Base-by-base conservation (phyloP, 2,329 filamentous ascomycete genomes). In the Verticillium albo-atrum region DNA sequence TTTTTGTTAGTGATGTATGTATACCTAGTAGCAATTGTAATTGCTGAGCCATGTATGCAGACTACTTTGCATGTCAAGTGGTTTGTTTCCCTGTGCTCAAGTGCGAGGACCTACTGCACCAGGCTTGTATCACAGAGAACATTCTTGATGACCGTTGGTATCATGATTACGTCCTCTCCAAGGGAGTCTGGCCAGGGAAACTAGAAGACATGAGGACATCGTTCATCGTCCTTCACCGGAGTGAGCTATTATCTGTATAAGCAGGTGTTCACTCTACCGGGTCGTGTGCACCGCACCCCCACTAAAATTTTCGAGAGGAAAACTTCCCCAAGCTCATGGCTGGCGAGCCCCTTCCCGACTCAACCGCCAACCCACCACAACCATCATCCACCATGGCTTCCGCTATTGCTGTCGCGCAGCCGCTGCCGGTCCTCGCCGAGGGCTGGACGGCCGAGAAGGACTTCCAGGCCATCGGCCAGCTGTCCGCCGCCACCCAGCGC, bases 381-480 rank as follows among this genome's bases (percentile, higher is more conserved):
- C 20, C 42, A 50, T 50, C 42, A 50, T 50, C 42, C 54, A 47
- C 34, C 25, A 94, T 94, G 90, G 83, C 89, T 71, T 77, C 86
- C 63, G 80, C 85, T 58, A 76, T 81, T 30, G 80, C 86, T 63
- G 79, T 90, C 64, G 77, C 80, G 60, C 80, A 89, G 63, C 82
- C 88, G 23, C 83, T 97, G 53, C 92, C 92, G 55, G 75, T 85
- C 70, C 85, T 98, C 58, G 87, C 93, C 54, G 82, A 84, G 70
- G 91, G 87, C 68, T 98, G 94, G 93, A 81, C 84, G 53, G 89
- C 86, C 63, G 92, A 96, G 62, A 96, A 96, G 76, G 91, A 96
- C 76, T 97, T 98, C 85, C 95, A 95, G 80, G 77, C 89, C 60
- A 74, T 96, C 66, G 90, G 89, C 69, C 82, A 87, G 68, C 82